Evolutionary conservation across 192 early-diverging fungal genomes (phyloP), one percentile per base, ranked within the genome.

Genomic region (Podila horticola): DNA sequence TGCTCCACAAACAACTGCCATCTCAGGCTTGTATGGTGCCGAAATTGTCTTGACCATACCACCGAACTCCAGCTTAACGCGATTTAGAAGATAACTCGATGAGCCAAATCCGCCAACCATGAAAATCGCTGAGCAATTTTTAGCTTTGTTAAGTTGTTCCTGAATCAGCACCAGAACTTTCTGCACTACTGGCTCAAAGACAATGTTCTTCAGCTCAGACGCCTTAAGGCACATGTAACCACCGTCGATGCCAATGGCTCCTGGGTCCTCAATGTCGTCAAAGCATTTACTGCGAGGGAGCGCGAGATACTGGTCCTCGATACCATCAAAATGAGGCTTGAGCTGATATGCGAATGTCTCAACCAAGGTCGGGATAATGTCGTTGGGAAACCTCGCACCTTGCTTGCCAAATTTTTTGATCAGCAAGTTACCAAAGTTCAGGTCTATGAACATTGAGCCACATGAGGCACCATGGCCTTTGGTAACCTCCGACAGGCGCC

Each of bases 81-180:
- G 64, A 29, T 69, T 63, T 41, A 84, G 72, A 2, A 88, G 64
- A 69, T 88, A 88, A 31, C 66, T 82, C 26, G 84, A 86, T 33
- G 85, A 81, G n/a, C 84, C 83, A 66, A 88, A 88, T 8, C 85
- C 86, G 61, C 86, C 86, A 4, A 85, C 86, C 60, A 87, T 70
- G 52, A 87, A 85, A 29, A 87, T 83, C 4, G 69, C 62, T 2
- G 61, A 61, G 30, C 68, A 70, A 34, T 79, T 60, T 52, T 58
- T 67, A 33, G 66, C 52, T 28, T 51, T 36, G 22, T 64, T 45
- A 34, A 77, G 65, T 49, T 77, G 75, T 9, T 29, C 34, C 34
- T 49, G 26, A 28, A 79, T 71, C 48, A 66, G 22, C 20, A 9
- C 11, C 19, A 71, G 13, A 61, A 71, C 66, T 45, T 67, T 9